These are phyloP conservation scores for Pleomassaria siparia DNA, from an alignment of 2,329 filamentous ascomycete genomes.

Conservation along the genomic window DNA sequence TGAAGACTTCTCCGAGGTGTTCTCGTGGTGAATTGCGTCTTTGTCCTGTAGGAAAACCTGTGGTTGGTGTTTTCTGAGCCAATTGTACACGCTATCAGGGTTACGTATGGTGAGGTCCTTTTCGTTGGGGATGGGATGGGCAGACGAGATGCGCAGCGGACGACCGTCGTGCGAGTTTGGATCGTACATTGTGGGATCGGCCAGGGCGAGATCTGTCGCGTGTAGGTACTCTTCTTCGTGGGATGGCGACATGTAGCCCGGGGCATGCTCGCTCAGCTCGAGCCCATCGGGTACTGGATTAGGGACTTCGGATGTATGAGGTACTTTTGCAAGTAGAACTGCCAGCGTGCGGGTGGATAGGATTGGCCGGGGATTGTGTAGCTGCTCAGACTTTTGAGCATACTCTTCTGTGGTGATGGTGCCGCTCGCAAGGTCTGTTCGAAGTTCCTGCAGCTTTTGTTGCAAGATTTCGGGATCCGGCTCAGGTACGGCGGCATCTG, in stretches of 20 bases:
- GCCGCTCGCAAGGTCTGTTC: slow-evolving; percentile 34
- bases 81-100: slow-evolving; percentile 91
- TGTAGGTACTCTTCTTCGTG: slow-evolving; percentile 75
- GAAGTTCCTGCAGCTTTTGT: slow-evolving; percentile 36
- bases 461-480: slow-evolving; percentile 26
- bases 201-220: slow-evolving; percentile 60
- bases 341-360: slow-evolving; percentile 36
- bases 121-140: slow-evolving; percentile 45
- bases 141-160: slow-evolving; percentile 43
- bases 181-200: slow-evolving; percentile 56
- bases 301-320: slow-evolving; percentile 42
- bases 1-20: slow-evolving; percentile 36
- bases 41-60: slow-evolving; percentile 82
- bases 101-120: slow-evolving; percentile 67
- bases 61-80: slow-evolving; percentile 83
- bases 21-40: slow-evolving; percentile 43
- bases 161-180: slow-evolving; percentile 45
- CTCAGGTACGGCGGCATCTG: slow-evolving; percentile 28
- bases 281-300: slow-evolving; percentile 42
- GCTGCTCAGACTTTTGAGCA: slow-evolving; percentile 25
- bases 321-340: slow-evolving; percentile 43
- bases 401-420: slow-evolving; percentile 34
- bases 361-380: slow-evolving; percentile 29
- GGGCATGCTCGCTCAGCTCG: slow-evolving; percentile 58
- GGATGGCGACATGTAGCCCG: slow-evolving; percentile 67